phyloP scores from a whole-genome alignment of 2,329 filamentous ascomycete genomes.

The Didymella lethalis region DNA sequence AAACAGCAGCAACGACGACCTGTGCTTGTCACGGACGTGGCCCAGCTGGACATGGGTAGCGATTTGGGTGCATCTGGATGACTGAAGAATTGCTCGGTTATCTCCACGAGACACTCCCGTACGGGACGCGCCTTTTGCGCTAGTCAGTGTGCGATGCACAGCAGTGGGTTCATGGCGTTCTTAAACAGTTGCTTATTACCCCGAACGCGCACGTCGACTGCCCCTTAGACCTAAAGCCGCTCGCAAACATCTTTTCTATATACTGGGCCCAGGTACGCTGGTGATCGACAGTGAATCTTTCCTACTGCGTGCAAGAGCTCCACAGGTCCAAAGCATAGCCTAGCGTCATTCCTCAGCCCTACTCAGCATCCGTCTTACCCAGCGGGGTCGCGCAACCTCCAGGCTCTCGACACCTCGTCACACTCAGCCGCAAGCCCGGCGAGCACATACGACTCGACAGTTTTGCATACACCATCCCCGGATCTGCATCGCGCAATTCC shows the following conservation, averaged over 20 bases:
- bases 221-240: constrained; percentile 10
- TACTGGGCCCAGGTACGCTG: constrained; percentile 8
- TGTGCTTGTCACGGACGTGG: constrained; percentile 17
- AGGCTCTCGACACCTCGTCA: constrained; percentile 17
- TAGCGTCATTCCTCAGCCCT: constrained; percentile 28
- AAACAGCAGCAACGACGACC: constrained; percentile 2
- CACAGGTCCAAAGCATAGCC: constrained; percentile 13
- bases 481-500: constrained; percentile 13
- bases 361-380: constrained; percentile 15
- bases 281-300: constrained; percentile 23
- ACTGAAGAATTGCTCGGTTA: constrained; percentile 6
- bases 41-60: constrained; percentile 10
- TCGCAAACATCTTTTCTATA: constrained; percentile 1
- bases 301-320: constrained; percentile 16
- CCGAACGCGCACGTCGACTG: constrained; percentile 13
- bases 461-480: constrained; percentile 9
- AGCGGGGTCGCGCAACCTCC: constrained; percentile 22
- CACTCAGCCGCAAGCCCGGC: constrained; percentile 34
- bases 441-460: constrained; percentile 2
- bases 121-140: constrained; percentile 14
- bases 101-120: constrained; percentile 11
- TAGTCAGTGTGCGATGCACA: constrained; percentile 18
- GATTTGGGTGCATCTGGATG: constrained; percentile 11
- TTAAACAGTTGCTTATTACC: constrained; percentile 14
- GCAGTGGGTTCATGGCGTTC: constrained; percentile 20